phyloP scores from a whole-genome alignment of 129 eudicot genomes.

The Helichrysum umbraculigerum region DNA sequence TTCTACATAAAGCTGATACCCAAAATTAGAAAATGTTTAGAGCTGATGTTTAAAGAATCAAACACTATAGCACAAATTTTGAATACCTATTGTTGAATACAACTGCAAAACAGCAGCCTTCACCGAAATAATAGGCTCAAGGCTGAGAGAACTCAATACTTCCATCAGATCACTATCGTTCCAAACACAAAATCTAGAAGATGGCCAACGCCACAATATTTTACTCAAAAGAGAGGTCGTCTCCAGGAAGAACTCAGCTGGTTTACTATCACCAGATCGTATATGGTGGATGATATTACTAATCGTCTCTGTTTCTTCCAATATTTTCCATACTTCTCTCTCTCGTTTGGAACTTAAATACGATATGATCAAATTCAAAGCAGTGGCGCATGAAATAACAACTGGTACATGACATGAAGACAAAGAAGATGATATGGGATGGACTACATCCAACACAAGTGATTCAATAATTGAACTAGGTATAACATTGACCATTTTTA shows the following conservation, averaged over 20 bases:
- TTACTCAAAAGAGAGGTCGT: constrained; percentile 66
- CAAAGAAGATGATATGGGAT: constrained; percentile 60
- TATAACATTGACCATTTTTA: constrained; percentile 58
- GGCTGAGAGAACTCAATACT: constrained; percentile 36
- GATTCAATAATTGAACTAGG: constrained; percentile 58
- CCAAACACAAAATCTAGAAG: constrained; percentile 74
- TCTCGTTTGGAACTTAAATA: constrained; percentile 49
- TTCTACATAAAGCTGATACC: constrained; percentile 77
- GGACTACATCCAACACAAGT: constrained; percentile 48
- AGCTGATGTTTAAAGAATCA: background rate
- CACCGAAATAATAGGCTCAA: constrained; percentile 46
- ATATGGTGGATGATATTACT: constrained; percentile 46
- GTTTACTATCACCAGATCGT: constrained; percentile 36
- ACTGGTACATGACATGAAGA: constrained; percentile 50
- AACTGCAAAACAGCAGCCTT: constrained; percentile 63
- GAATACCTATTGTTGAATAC: constrained; percentile 80
- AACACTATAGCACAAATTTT: constrained; percentile 19
- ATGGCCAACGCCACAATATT: constrained; percentile 74
- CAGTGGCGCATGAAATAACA: constrained; percentile 58
- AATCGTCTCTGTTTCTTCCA: constrained; percentile 53
- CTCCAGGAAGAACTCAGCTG: constrained; percentile 52
- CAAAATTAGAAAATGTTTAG: constrained; percentile 36
- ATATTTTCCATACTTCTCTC: constrained; percentile 54
- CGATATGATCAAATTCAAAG: constrained; percentile 57
- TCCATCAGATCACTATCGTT: constrained; percentile 50